Evolutionary conservation across 805 yeast genomes (phyloP), one percentile per base, ranked within the genome.

Genomic region (Danielia reshetovae): DNA sequence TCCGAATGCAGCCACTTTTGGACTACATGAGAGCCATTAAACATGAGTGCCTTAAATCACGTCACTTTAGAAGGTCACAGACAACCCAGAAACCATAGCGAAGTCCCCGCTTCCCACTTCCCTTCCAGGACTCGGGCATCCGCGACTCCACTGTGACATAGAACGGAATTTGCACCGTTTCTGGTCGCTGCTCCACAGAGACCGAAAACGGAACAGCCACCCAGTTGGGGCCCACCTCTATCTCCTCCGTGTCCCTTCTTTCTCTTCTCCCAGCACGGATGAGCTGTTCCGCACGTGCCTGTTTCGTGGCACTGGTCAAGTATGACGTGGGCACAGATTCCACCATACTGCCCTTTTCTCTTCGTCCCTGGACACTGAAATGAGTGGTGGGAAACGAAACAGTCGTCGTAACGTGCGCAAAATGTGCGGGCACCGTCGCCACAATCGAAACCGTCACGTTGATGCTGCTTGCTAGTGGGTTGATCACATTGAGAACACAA

Each of bases 261-360:
- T 40, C 48, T 10, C 37, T 27, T 8, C 40, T 36, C 15, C 55
- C 57, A 22, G 48, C 27, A 24, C 70, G 37, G 29, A 55, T 39
- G 17, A 57, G 41, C 18, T 52, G 32, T 36, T 66, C 72, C 1
- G 63, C 52, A 16, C 63, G 50, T 5, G 65, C 51, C 1, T 45
- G 34, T 7, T 54, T 48, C 1, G 68, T 60, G 13, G 49, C 36
- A 10, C 51, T 38, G 2, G 65, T 60, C 22, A 66, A 37, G 18
- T 45, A 53, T 2, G 57, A 46, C 5, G 70, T 60, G 1, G 72
- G 72, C 2, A 66, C 53, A 1, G 57, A 42, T 23, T 63, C 56
- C 14, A 64, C 46, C 5, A 52, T 32, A 27, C 47, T 52, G 17
- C 14, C 57, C 32, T 26, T 50, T 32, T 31, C 47, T 21, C 19